phyloP scores from a whole-genome alignment of 2,329 filamentous ascomycete species.

The Periconia sp. region DNA sequence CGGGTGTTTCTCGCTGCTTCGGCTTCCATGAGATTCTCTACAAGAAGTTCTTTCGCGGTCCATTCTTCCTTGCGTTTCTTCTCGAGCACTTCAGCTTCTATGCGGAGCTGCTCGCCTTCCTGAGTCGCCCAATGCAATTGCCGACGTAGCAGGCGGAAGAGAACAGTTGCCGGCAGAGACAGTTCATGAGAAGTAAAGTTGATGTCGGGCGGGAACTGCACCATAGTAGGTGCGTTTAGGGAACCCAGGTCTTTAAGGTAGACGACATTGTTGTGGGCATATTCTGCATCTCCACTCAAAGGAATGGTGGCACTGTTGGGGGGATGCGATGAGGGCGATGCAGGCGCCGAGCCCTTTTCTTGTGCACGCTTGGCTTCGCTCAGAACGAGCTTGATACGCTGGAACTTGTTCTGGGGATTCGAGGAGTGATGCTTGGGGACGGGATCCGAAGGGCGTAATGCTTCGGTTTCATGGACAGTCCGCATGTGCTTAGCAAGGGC shows the following conservation, averaged over 20 bases:
- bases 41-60: constrained; percentile 77
- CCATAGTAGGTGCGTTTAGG: constrained; percentile 61
- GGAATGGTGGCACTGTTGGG: constrained; percentile 29
- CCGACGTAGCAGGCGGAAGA: constrained; percentile 67
- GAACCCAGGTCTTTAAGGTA: constrained; percentile 66
- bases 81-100: constrained; percentile 71
- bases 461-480: constrained; percentile 96
- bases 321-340: constrained; percentile 39
- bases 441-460: constrained; percentile 76
- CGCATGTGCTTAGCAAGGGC: constrained; percentile 98
- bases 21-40: constrained; percentile 77
- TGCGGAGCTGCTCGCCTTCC: constrained; percentile 67
- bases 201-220: constrained; percentile 61
- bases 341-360: constrained; percentile 42
- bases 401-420: constrained; percentile 54
- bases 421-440: constrained; percentile 68
- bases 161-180: constrained; percentile 66
- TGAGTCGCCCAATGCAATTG: constrained; percentile 76
- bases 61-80: constrained; percentile 73
- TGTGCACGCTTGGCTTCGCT: constrained; percentile 41
- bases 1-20: constrained; percentile 58
- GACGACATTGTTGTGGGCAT: constrained; percentile 62
- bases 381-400: constrained; percentile 52
- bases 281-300: constrained; percentile 38
- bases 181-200: constrained; percentile 72